Evolutionary conservation across 257 asterid species (phyloP).

Genomic region (Capsicum pubescens): DNA sequence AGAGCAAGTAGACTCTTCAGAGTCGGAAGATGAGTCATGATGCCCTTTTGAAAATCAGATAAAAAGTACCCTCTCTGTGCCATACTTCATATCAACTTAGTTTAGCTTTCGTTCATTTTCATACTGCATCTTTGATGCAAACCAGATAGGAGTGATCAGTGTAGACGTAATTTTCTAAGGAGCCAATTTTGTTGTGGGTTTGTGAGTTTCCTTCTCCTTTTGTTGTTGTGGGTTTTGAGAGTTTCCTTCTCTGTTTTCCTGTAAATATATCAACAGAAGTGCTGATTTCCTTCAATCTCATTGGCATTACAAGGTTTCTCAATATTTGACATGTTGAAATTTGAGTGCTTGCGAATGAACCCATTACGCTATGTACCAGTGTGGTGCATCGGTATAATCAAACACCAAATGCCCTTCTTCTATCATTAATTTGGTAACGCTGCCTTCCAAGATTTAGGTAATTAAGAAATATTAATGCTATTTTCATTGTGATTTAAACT

Average conservation of each 20-base stretch:
- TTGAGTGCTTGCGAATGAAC: too few relatives aligned
- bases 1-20: constrained; percentile 51
- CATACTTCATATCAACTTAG: constrained; percentile 13
- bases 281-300: neutral
- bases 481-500: neutral
- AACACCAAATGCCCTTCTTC: too few relatives aligned
- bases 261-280: constrained; percentile 17
- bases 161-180: neutral
- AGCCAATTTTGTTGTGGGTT: neutral
- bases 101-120: neutral
- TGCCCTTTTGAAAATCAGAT: neutral
- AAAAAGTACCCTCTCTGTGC: constrained; percentile 1
- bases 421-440: neutral
- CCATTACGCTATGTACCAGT: too few relatives aligned
- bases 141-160: neutral
- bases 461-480: neutral
- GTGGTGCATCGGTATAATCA: too few relatives aligned
- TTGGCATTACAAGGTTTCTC: neutral
- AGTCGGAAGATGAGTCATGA: constrained; percentile 47
- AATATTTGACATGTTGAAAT: too few relatives aligned
- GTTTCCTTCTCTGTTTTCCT: neutral
- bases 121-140: neutral
- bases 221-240: neutral
- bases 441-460: too few relatives aligned
- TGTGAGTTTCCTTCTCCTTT: neutral